Conservation (phyloP, 345 rosid genomes). For the Lepidium didymum region DNA sequence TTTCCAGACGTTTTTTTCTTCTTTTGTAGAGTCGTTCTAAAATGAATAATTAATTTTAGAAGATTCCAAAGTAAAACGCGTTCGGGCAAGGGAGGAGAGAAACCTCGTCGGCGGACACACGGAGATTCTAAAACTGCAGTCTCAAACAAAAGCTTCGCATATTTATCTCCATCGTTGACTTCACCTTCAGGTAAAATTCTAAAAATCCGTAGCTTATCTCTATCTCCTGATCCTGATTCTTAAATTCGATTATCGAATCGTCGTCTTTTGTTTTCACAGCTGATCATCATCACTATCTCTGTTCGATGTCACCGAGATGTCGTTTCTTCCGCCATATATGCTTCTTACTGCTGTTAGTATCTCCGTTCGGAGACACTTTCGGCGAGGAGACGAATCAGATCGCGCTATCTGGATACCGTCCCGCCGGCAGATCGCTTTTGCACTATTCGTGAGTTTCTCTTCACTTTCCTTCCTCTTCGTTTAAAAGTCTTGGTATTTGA, state of each 20-base stretch:
- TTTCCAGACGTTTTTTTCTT: not conserved
- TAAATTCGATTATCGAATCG: not conserved
- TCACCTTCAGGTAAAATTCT: constrained; percentile 2
- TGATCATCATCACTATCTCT: not conserved
- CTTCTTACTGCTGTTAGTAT: constrained; percentile 2
- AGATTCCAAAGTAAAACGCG: not conserved
- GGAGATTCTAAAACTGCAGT: constrained; percentile 31
- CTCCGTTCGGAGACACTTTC: not conserved
- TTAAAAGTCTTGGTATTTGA: not conserved
- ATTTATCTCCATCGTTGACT: constrained; percentile 14
- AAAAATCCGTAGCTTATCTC: not conserved
- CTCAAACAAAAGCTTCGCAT: constrained; percentile 32
- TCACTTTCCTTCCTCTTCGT: not conserved
- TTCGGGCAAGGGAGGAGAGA: not conserved
- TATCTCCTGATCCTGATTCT: not conserved
- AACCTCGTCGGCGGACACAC: not conserved
- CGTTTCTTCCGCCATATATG: constrained; percentile 14
- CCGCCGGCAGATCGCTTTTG: constrained; percentile 30
- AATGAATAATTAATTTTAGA: not conserved
- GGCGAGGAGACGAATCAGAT: not conserved
- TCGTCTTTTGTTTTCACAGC: not conserved
- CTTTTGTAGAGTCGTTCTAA: not conserved
- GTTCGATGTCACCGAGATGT: constrained; percentile 7
- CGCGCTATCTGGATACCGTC: not conserved
- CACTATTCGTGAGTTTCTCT: constrained; percentile 17